Conservation (phyloP, 805 yeast species). For the Lipomyces kockii region DNA sequence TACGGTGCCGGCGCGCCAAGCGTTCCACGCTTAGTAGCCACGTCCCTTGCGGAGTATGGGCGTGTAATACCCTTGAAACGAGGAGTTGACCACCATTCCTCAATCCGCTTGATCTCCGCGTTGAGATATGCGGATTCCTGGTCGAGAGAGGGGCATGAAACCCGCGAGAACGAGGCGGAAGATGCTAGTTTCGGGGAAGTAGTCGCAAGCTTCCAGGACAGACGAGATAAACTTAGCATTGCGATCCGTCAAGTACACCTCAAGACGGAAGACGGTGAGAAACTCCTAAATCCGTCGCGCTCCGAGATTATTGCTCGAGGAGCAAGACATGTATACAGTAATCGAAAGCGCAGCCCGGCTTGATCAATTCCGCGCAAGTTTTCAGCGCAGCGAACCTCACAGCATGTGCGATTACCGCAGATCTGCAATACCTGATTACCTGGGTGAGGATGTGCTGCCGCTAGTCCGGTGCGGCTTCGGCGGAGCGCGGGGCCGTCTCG, state of each 20-base stretch:
- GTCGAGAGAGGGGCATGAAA: constrained; percentile 47
- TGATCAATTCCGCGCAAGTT: no score
- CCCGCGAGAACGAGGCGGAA: constrained; percentile 27
- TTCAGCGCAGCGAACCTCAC: no score
- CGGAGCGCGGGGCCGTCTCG: no score
- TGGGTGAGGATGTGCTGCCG: no score
- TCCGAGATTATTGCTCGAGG: no score
- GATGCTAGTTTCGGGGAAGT: background rate
- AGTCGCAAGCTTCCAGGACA: background rate
- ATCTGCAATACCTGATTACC: no score
- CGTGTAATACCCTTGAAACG: constrained; percentile 56
- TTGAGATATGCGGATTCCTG: constrained; percentile 45
- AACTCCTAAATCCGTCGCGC: no score
- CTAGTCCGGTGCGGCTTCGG: no score
- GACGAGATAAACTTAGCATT: background rate
- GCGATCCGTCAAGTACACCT: background rate
- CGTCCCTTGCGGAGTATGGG: constrained; percentile 58
- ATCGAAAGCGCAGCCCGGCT: no score
- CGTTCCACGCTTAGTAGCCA: constrained; percentile 60
- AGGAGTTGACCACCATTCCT: constrained; percentile 56
- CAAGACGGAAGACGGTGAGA: no score
- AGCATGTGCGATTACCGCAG: no score
- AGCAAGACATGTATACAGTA: no score
- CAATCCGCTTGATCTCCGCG: constrained; percentile 48
- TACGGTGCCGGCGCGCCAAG: constrained; percentile 44